These are phyloP conservation scores for Alternaria gansuensis DNA, from an alignment of 2,329 filamentous ascomycete genomes.

Conservation along the genomic window DNA sequence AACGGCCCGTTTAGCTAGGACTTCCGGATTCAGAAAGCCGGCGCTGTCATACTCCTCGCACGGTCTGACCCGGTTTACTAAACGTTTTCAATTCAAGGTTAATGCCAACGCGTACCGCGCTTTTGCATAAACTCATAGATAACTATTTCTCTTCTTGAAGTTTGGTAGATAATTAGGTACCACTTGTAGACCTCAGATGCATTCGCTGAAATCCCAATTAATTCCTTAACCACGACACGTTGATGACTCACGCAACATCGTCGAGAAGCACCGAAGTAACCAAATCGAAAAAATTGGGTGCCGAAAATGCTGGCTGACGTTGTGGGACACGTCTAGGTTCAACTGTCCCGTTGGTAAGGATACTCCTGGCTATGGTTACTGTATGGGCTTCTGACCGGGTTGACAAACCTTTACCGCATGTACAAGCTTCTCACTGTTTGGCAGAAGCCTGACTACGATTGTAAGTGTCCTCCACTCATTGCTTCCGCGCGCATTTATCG, in stretches of 20 bases:
- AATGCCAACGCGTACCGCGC: neutral
- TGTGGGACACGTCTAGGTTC: neutral
- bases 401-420: neutral
- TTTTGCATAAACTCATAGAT: neutral
- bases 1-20: conserved; percentile 3
- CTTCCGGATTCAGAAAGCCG: conserved; percentile 1
- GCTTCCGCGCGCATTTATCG: neutral
- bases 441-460: neutral
- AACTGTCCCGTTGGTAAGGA: neutral
- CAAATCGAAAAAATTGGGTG: neutral
- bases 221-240: neutral
- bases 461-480: neutral
- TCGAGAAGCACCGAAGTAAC: conserved; percentile 2
- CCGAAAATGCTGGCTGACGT: neutral
- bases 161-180: neutral
- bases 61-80: neutral
- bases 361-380: neutral
- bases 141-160: neutral
- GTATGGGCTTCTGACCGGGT: neutral
- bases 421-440: conserved; percentile 1
- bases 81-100: conserved; percentile 3
- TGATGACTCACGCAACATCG: neutral
- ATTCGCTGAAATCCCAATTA: neutral
- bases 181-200: neutral
- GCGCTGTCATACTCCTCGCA: neutral